Evolutionary conservation across 2,329 filamentous ascomycete species (phyloP).

Genomic region (Neurospora sp.): DNA sequence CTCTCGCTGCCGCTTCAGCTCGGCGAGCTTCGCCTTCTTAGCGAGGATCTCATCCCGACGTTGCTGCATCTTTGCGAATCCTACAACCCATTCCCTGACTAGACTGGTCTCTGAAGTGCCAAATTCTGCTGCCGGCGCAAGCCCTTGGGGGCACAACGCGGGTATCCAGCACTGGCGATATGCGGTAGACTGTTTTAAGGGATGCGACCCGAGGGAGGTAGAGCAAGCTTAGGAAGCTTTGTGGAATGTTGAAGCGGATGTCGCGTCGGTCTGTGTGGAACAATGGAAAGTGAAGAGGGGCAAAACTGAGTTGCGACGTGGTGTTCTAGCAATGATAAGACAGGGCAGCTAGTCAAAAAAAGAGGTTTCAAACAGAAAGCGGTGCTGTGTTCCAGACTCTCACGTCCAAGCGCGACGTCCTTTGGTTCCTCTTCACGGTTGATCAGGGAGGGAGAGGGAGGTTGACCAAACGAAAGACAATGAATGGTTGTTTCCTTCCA

Average conservation of each 20-base stretch:
- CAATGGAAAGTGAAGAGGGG: background rate
- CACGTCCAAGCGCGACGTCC: background rate
- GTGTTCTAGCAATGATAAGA: background rate
- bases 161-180: background rate
- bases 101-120: constrained; percentile 34
- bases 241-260: background rate
- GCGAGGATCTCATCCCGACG: constrained; percentile 92
- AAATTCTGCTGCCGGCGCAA: background rate
- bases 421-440: background rate
- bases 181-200: background rate
- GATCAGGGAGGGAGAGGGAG: background rate
- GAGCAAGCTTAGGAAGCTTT: background rate
- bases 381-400: background rate
- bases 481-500: background rate
- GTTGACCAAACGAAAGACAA: background rate
- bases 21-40: constrained; percentile 93
- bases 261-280: background rate
- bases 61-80: constrained; percentile 52
- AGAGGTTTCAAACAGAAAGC: background rate
- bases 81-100: constrained; percentile 9
- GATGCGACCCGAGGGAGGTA: background rate
- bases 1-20: constrained; percentile 88
- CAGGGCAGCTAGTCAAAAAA: background rate
- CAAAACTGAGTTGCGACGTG: background rate
- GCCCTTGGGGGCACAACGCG: background rate